Base-by-base conservation (phyloP, 768 basidiomycete species). In the Macrolepiota albuminosa region DNA sequence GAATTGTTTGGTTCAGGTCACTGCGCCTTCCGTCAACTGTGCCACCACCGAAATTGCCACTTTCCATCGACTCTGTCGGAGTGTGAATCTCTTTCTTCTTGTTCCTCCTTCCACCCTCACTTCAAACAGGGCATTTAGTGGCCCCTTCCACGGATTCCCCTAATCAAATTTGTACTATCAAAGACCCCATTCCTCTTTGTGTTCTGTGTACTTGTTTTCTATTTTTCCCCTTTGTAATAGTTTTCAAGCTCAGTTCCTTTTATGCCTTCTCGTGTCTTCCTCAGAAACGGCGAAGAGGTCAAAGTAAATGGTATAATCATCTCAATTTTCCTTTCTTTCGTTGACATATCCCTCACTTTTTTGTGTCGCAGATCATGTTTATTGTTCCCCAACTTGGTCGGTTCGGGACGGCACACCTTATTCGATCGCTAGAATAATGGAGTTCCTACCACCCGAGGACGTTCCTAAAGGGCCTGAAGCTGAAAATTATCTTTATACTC, bases 391-490 rank as follows among this genome's bases (percentile, higher is more conserved):
- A 34, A 89, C 87, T 62, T 98, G 94, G 94, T 84, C 87, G 58
- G 81, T 90, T 61, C 85, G 95, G 62, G 95, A 97, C 70, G 93
- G 93, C 67, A 93, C 94, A 61, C 95, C 97, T 59, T 98, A 97
- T 74, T 91, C 91, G 46, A 86, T 99, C 60, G 95, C 91, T 52
- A 87, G 96, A 67, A 93, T 99, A 76, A 96, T 99, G 89, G 93
- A 95, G 75, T 95, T 98, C 68, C 79, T 98, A 18, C 89, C 90
- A 37, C 87, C 92, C 10, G 86, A 88, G 71, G 87, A 88, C 56
- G 78, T 79, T 43, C 78, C 84, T 42, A 90, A 84, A 73, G 84
- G 83, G 58, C 78, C 81, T 62, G 86, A 86, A 57, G 83, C 83
- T 66, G 84, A 83, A 68, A 85, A 84, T 67, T 86, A 86, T 70